Conservation (phyloP, 2,329 filamentous ascomycete species). For the Polytolypa hystricis region DNA sequence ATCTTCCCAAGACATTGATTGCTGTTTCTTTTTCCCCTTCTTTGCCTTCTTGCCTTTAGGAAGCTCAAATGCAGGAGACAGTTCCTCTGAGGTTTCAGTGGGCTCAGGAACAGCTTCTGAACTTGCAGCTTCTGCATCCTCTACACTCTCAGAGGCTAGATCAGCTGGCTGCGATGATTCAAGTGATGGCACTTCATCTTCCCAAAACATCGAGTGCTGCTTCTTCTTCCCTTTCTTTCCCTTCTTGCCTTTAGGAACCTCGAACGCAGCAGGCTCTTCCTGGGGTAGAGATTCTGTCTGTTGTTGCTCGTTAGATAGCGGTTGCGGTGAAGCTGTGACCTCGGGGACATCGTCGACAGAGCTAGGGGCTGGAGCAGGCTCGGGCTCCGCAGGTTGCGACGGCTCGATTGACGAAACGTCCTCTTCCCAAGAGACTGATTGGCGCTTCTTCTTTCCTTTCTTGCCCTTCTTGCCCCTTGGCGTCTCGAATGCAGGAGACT, state of each 20-base stretch:
- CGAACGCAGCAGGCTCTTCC: not conserved
- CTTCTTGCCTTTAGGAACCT: too few species aligned
- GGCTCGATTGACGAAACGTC: not conserved
- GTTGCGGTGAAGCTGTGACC: too few species aligned
- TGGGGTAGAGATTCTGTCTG: not conserved
- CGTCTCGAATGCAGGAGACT: slow-evolving; percentile 7
- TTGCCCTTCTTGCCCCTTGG: slow-evolving; percentile 12
- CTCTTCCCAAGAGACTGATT: slow-evolving; percentile 3
- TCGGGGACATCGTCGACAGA: too few species aligned
- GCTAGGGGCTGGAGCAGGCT: not conserved
- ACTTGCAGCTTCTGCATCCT: too few species aligned
- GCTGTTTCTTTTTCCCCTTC: too few species aligned
- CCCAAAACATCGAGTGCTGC: too few species aligned
- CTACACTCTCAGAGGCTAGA: too few species aligned
- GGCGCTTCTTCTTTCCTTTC: slow-evolving; percentile 4
- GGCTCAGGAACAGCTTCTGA: too few species aligned
- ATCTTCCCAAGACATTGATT: slow-evolving; percentile 2
- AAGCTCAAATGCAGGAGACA: not conserved
- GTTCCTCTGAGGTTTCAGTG: not conserved
- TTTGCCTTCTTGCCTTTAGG: too few species aligned
- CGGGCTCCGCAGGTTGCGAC: not conserved
- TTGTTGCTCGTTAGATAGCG: too few species aligned
- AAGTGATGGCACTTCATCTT: too few species aligned
- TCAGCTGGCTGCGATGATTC: too few species aligned
- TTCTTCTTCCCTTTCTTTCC: slow-evolving; percentile 5